Base-by-base conservation (phyloP, 2,329 filamentous ascomycete genomes). In the Penicillium expansum region DNA sequence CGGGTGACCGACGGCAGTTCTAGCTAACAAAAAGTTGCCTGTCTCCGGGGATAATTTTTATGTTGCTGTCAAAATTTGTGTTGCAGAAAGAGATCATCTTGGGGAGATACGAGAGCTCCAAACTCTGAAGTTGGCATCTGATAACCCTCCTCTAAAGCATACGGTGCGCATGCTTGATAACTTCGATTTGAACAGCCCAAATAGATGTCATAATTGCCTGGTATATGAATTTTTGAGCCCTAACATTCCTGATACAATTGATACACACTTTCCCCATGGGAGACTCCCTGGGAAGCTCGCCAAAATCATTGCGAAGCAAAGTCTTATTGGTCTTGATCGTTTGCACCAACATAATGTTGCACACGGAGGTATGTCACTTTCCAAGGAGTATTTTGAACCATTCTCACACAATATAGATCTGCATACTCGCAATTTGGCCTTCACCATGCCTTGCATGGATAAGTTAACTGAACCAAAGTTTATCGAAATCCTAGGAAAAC, bases 121-220 rank as follows among this genome's bases (percentile, higher is more conserved):
- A 35, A 52, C 38, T 7, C 42, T 67, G 51, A 59, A 54, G 29
- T 14, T 66, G 20, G 18, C 52, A 48, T 62, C 62, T 37, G n/a
- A 32, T 42, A 39, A 64, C 14, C 39, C 61, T 24, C 61, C 59
- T 22, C 56, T 47, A 18, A 57, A 57, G 35, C 62, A 78, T 66
- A 37, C 77, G 11, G 70, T 76, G 38, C 66, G 58, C 22, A 42
- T 79, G 22, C 56, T 74, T 24, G 72, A 78, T 58, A 24, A 67
- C 18, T 80, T 80, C 37, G 37, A 72, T 8, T 48, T 76, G 43
- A 41, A 62, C 2, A 77, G 79, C 10, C 77, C 77, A 7, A 81
- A 81, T 64, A 77, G 79, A 11, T 67, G 32, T 3, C 78, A 82
- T 59, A 60, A 69, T n/a, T 81, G 78, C 61, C 62, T 80, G 0